These are phyloP conservation scores for Teratosphaeriaceae sp. DNA, from an alignment of 2,329 filamentous ascomycete genomes.

Conservation along the genomic window DNA sequence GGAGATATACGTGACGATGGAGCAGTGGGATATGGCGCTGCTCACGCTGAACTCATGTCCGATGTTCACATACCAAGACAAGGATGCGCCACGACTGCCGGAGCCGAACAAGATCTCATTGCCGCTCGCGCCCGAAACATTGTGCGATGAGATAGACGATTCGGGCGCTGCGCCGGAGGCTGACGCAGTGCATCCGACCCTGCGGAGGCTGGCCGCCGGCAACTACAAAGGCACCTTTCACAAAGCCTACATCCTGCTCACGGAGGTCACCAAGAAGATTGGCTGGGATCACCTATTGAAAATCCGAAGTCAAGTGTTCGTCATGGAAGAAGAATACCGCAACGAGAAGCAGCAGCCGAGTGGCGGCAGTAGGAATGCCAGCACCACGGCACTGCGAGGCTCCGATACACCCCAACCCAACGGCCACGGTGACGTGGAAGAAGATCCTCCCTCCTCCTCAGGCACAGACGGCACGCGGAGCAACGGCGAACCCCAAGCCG, in stretches of 20 bases:
- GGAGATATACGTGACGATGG: conserved; percentile 87
- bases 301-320: conserved; percentile 93
- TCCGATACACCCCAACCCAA: conserved; percentile 51
- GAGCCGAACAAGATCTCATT: conserved; percentile 83
- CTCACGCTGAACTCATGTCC: conserved; percentile 96
- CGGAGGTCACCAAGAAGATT: conserved; percentile 92
- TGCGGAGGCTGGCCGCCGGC: conserved; percentile 79
- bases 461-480: conserved; percentile 26
- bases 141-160: conserved; percentile 94
- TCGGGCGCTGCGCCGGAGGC: conserved; percentile 69
- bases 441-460: conserved; percentile 26
- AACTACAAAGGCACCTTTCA: conserved; percentile 93
- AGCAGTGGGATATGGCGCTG: conserved; percentile 94
- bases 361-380: conserved; percentile 61
- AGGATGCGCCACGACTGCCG: conserved; percentile 90
- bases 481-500: conserved; percentile 23
- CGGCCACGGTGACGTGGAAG: conserved; percentile 30
- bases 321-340: conserved; percentile 99
- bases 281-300: conserved; percentile 96
- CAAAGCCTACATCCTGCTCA: conserved; percentile 88
- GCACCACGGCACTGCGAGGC: conserved; percentile 69
- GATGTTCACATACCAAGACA: conserved; percentile 99
- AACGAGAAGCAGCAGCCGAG: conserved; percentile 64
- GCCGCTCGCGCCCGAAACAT: conserved; percentile 79
- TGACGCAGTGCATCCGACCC: conserved; percentile 79